Evolutionary conservation across 202 grass and related monocot species (phyloP).

Genomic region (Zizania palustris): DNA sequence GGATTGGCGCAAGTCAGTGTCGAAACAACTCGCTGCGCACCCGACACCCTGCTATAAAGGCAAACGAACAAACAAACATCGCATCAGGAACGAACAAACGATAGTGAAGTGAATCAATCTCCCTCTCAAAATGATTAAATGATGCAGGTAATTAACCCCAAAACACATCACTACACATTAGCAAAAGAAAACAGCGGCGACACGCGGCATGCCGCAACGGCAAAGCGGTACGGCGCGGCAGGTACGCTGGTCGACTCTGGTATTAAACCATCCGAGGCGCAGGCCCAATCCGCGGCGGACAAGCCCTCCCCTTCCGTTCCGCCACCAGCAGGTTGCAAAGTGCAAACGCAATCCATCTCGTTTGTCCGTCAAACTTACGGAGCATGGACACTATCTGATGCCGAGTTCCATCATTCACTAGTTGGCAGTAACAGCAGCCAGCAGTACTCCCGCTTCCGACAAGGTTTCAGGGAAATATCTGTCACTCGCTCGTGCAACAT

Average conservation of each 20-base stretch:
- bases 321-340: too few relatives aligned
- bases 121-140: not conserved
- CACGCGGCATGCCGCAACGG: too few relatives aligned
- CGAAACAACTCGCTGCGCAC: not conserved
- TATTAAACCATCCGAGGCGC: not conserved
- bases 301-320: not conserved
- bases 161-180: not conserved
- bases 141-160: not conserved
- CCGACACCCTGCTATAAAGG: not conserved
- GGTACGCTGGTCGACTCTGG: not conserved
- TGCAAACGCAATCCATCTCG: not conserved
- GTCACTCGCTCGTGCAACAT: constrained; percentile 6
- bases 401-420: not conserved
- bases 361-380: not conserved
- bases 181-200: not conserved
- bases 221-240: not conserved
- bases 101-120: not conserved
- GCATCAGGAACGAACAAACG: not conserved
- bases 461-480: not conserved
- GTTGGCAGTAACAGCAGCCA: too few relatives aligned
- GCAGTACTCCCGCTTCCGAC: not conserved
- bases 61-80: not conserved
- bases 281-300: constrained; percentile 15
- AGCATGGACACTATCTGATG: not conserved
- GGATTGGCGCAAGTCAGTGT: not conserved